Evolutionary conservation across 2,329 filamentous ascomycete genomes (phyloP), one percentile per base, ranked within the genome.

Genomic region (Esteya vermicola): DNA sequence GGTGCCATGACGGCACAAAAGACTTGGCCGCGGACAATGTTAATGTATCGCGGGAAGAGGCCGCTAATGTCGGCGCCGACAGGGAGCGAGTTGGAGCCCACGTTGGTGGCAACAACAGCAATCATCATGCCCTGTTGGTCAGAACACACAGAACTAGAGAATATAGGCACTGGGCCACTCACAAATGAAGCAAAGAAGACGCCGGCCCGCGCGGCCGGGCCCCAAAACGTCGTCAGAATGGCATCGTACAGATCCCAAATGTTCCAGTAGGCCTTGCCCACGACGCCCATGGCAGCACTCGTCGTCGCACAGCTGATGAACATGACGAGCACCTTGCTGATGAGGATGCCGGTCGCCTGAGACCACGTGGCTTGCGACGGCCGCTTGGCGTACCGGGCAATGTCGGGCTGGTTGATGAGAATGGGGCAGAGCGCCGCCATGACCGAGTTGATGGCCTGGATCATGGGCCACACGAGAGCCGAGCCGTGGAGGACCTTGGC

Each of bases 241-340:
- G 52, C 50, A 23, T 50, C 50, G 39, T 59, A 58, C n/a, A 65
- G 53, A 45, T 64, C 61, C 61, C 61, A 64, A 2, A 60, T 49
- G 39, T 65, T 64, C 62, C 61, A 65, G 46, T 61, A 60, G 4
- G 49, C 53, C 2, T 50, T 45, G 23, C 42, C 38, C 21, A 40
- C 38, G 27, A 55, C 54, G 4, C 30, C 30, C 18, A 22, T 26
- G 16, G 16, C 20, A 18, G 19, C 23, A 26, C 25, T 30, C 3
- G 43, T 44, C 4, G 43, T 60, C 5, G 53, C 53, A 16, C 58
- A 52, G 13, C 61, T 60, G 8, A 65, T 48, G 32, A 62, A 55
- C 45, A 64, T 61, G 30, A 63, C 56, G 10, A 62, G 46, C 8
- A 58, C 47, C 27, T 60, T 58, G 41, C 54, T 55, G 32, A 60